Base-by-base conservation (phyloP, 441 rosid species). In the Adansonia rubrostipa region DNA sequence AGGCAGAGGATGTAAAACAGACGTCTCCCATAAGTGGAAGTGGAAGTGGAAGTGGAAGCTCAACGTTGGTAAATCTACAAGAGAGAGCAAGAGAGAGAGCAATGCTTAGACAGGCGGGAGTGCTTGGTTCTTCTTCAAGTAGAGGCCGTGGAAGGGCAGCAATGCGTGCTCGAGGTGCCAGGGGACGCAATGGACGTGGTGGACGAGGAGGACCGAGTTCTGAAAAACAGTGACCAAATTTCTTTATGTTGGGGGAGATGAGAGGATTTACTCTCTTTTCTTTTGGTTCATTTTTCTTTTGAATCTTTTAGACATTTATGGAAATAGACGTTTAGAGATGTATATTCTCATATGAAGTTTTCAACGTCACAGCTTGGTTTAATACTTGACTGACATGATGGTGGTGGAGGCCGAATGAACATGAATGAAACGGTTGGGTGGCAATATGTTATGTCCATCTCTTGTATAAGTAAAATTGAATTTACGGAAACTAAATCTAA, bases 21-120 rank as follows among this genome's bases (percentile, higher is more conserved):
- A 86, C 79, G 4, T 78, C 96, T 19, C 86, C 94, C 28, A 80
- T 66, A 45, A 76, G 84, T 33, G 79, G 84, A 71, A 48, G 22
- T 56, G 61, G 84, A 71, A 48, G 22, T 56, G 61, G 68, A 7
- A 63, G 68, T 36, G 69, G 48, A 64, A 40, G 22, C 75, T 78
- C 97, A 44, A 87, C 85, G 2, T 22, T 92, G n/a, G 88, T 91
- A 70, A 87, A 85, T 84, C 65, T 93, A 53, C 76, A 82, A 44
- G 87, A 84, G 69, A 82, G 93, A 82, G 99, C 97, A 0, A 86
- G 80, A 79, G 87, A 85, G 80, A 82, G 89, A 48, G 88, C 93
- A 11, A 72, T 82, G 84, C 57, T 80, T 67, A 87, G 98, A 86
- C 91, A 81, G 85, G 90, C 89, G 11, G 82, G 86, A 71, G 85